phyloP scores from a whole-genome alignment of 495 filamentous ascomycete genomes.

The Chaetomium tenue region DNA sequence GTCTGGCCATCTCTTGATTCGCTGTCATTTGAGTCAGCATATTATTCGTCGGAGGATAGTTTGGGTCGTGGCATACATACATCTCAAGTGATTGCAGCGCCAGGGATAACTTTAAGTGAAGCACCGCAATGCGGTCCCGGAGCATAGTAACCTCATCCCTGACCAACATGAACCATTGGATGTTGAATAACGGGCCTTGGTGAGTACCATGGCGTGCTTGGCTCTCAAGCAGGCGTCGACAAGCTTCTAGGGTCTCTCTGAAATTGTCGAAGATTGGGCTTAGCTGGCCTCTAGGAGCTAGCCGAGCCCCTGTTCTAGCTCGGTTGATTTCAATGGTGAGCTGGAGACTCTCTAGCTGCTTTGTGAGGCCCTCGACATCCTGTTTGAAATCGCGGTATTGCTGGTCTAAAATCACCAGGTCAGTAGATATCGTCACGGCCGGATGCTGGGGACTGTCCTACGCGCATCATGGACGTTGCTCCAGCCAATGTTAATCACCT shows the following conservation, averaged over 20 bases:
- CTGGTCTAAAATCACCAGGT: neutral
- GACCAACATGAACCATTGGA: constrained; percentile 22
- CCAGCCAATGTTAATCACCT: constrained; percentile 16
- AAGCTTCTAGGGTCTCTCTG: constrained; percentile 18
- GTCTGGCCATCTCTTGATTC: constrained; percentile 10
- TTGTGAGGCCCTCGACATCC: constrained; percentile 11
- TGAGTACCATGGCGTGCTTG: neutral
- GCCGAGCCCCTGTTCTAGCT: neutral
- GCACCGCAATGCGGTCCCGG: constrained; percentile 25
- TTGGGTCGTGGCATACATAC: neutral
- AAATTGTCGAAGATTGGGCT: constrained; percentile 8
- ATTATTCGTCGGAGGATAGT: neutral
- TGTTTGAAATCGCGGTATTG: constrained; percentile 19
- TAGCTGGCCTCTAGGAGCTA: neutral
- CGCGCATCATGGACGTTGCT: constrained; percentile 7
- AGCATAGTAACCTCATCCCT: constrained; percentile 23
- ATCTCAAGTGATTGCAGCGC: constrained; percentile 17
- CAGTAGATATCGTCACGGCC: no score
- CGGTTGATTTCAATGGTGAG: neutral
- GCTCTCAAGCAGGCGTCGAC: constrained; percentile 15
- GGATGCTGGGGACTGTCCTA: no score
- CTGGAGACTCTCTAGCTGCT: neutral
- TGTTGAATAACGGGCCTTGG: constrained; percentile 15
- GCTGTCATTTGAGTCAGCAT: neutral
- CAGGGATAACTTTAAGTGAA: constrained; percentile 20